phyloP scores from a whole-genome alignment of 2,329 filamentous ascomycete species.

The Lachnellula hyalina region DNA sequence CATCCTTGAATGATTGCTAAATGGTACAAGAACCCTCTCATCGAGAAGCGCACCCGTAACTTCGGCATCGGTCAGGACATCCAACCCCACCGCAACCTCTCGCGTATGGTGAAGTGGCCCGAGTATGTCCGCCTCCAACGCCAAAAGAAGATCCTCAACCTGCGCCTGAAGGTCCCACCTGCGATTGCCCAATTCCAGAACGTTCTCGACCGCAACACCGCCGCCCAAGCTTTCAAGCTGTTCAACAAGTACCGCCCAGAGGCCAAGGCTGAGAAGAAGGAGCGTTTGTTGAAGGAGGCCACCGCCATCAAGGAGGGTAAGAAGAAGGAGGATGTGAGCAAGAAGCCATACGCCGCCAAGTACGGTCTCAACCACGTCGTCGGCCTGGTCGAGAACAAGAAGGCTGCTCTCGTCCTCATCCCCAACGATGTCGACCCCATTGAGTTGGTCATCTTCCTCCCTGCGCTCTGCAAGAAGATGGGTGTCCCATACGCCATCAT shows the following conservation, averaged over 20 bases:
- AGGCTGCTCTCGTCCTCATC: conserved; percentile 95
- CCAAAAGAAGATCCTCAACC: conserved; percentile 88
- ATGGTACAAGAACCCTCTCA: conserved; percentile 78
- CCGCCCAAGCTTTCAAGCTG: conserved; percentile 96
- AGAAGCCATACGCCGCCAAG: conserved; percentile 99
- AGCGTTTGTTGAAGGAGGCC: conserved; percentile 96
- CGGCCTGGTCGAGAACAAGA: conserved; percentile 98
- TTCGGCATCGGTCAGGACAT: conserved; percentile 99
- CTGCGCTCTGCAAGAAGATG: conserved; percentile 99
- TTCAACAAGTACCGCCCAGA: conserved; percentile 99
- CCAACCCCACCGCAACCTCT: conserved; percentile 92
- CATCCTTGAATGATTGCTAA: conserved; percentile 16
- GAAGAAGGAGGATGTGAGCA: conserved; percentile 99
- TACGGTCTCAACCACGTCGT: conserved; percentile 99
- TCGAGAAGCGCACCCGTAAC: conserved; percentile 97
- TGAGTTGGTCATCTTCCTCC: conserved; percentile 98
- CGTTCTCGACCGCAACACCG: conserved; percentile 94
- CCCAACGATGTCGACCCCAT: conserved; percentile 99
- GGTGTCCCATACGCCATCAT: conserved; percentile 98
- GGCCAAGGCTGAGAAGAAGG: conserved; percentile 99
- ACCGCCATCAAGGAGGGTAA: conserved; percentile 97
- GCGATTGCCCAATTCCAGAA: conserved; percentile 97
- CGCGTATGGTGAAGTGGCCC: conserved; percentile 99
- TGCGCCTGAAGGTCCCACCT: conserved; percentile 97
- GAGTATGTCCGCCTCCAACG: conserved; percentile 93